These are phyloP conservation scores for Mortierella sp. DNA, from an alignment of 371 early-diverging fungal species.

Conservation along the genomic window DNA sequence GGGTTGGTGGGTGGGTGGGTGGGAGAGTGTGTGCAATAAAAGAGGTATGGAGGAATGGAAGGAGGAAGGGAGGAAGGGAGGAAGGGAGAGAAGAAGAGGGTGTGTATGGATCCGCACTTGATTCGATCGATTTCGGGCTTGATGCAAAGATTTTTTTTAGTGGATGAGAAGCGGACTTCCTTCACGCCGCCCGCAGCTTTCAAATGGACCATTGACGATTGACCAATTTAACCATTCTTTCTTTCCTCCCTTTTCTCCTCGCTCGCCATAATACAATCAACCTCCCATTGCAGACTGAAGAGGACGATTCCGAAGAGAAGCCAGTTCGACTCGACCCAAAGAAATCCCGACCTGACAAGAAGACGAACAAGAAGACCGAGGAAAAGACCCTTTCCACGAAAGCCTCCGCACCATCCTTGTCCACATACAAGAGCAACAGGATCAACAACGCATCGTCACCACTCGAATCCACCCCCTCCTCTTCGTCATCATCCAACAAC, in stretches of 20 bases:
- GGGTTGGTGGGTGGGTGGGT: not conserved
- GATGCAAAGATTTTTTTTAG: not conserved
- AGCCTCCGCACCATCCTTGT: not conserved
- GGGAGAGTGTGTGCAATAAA: not conserved
- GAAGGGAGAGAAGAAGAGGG: not conserved
- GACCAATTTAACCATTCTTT: not conserved
- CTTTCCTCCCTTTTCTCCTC: not conserved
- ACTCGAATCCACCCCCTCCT: constrained; percentile 10
- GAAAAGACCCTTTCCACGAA: not conserved
- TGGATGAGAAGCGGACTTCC: not conserved
- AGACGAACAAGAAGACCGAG: constrained; percentile 5
- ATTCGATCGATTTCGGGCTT: not conserved
- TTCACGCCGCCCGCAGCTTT: not conserved
- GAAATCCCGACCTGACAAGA: constrained; percentile 19
- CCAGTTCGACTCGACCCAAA: constrained; percentile 23
- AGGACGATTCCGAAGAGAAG: constrained; percentile 27
- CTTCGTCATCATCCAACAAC: constrained; percentile 14
- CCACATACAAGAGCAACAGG: not conserved
- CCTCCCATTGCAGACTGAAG: constrained; percentile 12
- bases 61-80: too few species aligned
- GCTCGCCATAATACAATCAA: not conserved
- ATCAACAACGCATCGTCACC: constrained; percentile 1
- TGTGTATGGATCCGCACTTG: not conserved
- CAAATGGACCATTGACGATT: not conserved
- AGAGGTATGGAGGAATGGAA: not conserved